A percentile compares a stretch with the other conserved stretches of the same genome.
phyloP scores from a whole-genome alignment of 225 moss, liverwort and hornwort species.

The Polytrichum commune region DNA sequence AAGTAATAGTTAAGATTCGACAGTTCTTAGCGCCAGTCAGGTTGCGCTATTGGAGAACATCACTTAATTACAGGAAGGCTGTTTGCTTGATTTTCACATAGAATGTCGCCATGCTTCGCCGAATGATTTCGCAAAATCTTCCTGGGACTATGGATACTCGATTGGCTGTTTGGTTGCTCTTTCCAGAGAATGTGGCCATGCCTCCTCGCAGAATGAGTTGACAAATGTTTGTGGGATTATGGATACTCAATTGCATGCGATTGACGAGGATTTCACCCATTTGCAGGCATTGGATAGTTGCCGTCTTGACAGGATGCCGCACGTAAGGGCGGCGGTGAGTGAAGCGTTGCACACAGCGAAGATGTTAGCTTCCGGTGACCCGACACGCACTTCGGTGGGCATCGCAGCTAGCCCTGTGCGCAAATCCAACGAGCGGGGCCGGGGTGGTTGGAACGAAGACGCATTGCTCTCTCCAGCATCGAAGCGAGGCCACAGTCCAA shows the following conservation, averaged over 20 bases:
- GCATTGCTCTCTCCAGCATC: slow-evolving; percentile 16
- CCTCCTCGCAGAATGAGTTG: too few relatives aligned
- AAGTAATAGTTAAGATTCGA: too few relatives aligned
- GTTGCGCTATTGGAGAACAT: too few relatives aligned
- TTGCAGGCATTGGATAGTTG: slow-evolving; percentile 42
- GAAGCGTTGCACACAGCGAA: slow-evolving; percentile 75
- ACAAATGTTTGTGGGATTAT: too few relatives aligned
- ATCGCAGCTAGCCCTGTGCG: not conserved
- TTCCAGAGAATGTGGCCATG: too few relatives aligned
- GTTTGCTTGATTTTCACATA: slow-evolving; percentile 54
- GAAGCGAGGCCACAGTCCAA: slow-evolving; percentile 33
- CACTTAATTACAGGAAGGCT: too few relatives aligned
- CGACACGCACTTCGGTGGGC: slow-evolving; percentile 9
- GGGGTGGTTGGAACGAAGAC: not conserved
- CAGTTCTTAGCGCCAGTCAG: too few relatives aligned
- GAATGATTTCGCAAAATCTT: too few relatives aligned
- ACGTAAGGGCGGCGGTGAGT: slow-evolving; percentile 64
- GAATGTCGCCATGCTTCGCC: slow-evolving; percentile 32
- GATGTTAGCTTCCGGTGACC: slow-evolving; percentile 35
- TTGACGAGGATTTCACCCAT: too few relatives aligned
- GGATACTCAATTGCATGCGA: too few relatives aligned
- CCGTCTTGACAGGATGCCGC: slow-evolving; percentile 73
- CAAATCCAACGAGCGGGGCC: not conserved
- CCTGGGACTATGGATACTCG: too few relatives aligned
- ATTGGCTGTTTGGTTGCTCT: too few relatives aligned